Base-by-base conservation (phyloP, 2,329 filamentous ascomycete species). In the Mollisiaceae sp. region DNA sequence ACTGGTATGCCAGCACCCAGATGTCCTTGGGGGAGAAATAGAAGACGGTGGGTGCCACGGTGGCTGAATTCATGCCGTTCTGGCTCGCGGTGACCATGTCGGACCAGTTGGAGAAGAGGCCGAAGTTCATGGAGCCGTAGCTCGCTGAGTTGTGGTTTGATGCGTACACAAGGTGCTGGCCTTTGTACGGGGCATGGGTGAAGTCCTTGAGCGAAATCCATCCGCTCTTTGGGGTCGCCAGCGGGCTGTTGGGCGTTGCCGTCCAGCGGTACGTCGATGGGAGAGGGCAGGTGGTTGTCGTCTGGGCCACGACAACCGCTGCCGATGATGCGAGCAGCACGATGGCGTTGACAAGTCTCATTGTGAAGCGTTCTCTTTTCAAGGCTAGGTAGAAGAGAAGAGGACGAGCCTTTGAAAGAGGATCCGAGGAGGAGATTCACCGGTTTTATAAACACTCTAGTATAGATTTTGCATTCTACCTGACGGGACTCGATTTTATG, bases 1-100 rank as follows among this genome's bases (percentile, higher is more conserved):
- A 89, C 75, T 90, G 86, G 72, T 89, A 84, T n/a, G 86, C 84
- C 0, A 90, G 80, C n/a, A 89, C 78, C 88, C 88, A 90, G 68
- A 84, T 76, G 69, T 77, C 80, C 78, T 88, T 89, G 0, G 87
- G 88, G 5, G 73, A 70, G 71, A 89, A 90, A 79, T 83, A 86
- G 78, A 90, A 89, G 57, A 90, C 77, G 0, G 86, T 86, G 0
- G 88, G 88, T 0, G 87, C 87, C 24, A 88, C 86, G 11, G 84
- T 76, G 6, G 66, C 70, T 4, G 65, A 55, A 54, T 39, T 78
- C 83, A 86, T 87, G 0, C 65, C 67, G 67, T 78, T 89, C 76
- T 90, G 87, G 66, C 72, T 77, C 0, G 81, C 84, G 0, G 80
- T 77, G 22, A 74, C 77, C 80, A 89, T 82, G 24, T 82, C 78